Base-by-base conservation (phyloP, 306 rosid species). In the Carpinus fangiana region DNA sequence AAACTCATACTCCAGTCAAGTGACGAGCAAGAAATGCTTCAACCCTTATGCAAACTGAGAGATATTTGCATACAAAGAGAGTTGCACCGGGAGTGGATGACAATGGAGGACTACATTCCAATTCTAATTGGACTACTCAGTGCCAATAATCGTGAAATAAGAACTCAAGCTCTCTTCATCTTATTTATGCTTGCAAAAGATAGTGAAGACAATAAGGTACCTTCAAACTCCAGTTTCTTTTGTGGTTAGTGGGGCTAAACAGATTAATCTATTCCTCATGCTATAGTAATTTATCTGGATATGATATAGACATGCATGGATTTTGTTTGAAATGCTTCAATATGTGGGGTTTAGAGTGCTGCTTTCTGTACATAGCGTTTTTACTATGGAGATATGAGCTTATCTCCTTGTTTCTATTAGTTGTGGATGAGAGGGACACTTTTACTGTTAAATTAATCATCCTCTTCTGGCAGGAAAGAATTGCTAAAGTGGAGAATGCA, bases 181-280 rank as follows among this genome's bases (percentile, higher is more conserved):
- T 65, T 92, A 50, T 88, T 70, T 70, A 77, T 90, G 78, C 89
- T 92, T 72, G 90, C 81, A 62, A 84, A 80, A 73, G 88, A 90
- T 61, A 77, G 46, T 51, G 88, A 79, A 83, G 90, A 82, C 28
- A 89, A 84, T 78, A 90, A 85, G 97, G 97, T 92, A 85, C 73
- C 53, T 78, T 26, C 47, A 50, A 62, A 34, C 46, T 68, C 62
- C 75, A 17, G 13, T 65, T 36, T 56, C 50, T 55, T 17, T 78
- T 73, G 34, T n/a, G 34, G 36, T 60, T 77, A 21, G n/a, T 62
- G 48, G 31, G 21, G 48, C 62, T 70, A 72, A 60, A 60, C 72
- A 28, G 50, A 66, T 59, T 70, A 52, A 17, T 6, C 0, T 23
- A 12, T 17, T 51, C 23, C 14, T 64, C 47, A 16, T 7, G 70